Evolutionary conservation across 176 grass and related monocot species (phyloP).

Genomic region (Zoysia pacifica): DNA sequence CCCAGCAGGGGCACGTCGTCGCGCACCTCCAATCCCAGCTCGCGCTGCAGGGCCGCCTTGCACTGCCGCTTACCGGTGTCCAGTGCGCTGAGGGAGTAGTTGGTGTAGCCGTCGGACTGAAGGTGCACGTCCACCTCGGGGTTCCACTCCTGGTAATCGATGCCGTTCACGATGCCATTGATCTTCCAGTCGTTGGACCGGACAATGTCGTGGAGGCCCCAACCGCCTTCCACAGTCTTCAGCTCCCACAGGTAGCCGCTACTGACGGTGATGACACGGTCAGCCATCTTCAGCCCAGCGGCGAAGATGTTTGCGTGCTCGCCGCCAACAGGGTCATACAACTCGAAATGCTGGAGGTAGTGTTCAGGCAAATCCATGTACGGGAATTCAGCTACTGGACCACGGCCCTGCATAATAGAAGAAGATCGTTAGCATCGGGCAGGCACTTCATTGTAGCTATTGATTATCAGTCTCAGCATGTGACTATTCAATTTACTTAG

Average conservation of each 20-base stretch:
- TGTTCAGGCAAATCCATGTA: conserved; percentile 65
- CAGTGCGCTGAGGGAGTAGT: conserved; percentile 63
- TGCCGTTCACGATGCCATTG: conserved; percentile 93
- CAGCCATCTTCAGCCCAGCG: conserved; percentile 74
- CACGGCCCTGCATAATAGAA: conserved; percentile 62
- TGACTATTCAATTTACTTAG: background rate
- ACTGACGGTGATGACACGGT: conserved; percentile 78
- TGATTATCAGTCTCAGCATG: background rate
- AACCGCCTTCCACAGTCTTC: conserved; percentile 83
- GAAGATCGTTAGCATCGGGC: background rate
- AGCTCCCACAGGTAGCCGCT: conserved; percentile 86
- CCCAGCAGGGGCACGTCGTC: conserved; percentile 65
- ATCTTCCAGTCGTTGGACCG: conserved; percentile 71
- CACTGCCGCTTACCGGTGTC: conserved; percentile 65
- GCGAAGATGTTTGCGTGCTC: conserved; percentile 91
- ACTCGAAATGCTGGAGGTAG: conserved; percentile 75
- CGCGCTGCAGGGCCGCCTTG: conserved; percentile 82
- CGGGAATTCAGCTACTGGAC: conserved; percentile 65
- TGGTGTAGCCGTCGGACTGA: conserved; percentile 74
- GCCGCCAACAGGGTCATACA: conserved; percentile 79
- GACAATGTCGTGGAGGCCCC: conserved; percentile 87
- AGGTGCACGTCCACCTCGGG: conserved; percentile 70
- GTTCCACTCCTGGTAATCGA: conserved; percentile 77
- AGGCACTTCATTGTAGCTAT: background rate
- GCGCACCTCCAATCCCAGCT: conserved; percentile 61